Percentiles rank a stretch among this genome's conserved stretches.
phyloP scores from a whole-genome alignment of 768 basidiomycete species.

The Auricularia sp. region DNA sequence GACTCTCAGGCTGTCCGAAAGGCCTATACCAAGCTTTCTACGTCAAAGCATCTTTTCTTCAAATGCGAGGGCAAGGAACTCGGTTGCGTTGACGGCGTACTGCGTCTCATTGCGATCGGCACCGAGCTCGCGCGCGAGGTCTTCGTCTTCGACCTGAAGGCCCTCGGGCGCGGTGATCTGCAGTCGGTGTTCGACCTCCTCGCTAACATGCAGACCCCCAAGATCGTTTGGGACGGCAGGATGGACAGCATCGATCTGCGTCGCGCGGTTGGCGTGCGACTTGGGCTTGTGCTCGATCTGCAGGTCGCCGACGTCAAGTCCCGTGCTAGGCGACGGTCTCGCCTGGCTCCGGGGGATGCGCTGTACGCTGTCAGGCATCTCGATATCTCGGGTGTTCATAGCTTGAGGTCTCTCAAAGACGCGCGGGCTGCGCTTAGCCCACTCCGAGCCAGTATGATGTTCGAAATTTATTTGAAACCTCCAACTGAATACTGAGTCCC shows the following conservation, averaged over 20 bases:
- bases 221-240: slow-evolving; percentile 36
- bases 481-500: too few species aligned
- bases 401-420: too few species aligned
- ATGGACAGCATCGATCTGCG: slow-evolving; percentile 31
- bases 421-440: too few species aligned
- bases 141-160: slow-evolving; percentile 30
- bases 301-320: slow-evolving; percentile 32
- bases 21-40: slow-evolving; percentile 3
- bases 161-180: slow-evolving; percentile 11
- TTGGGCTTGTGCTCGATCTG: slow-evolving; percentile 31
- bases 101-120: slow-evolving; percentile 29
- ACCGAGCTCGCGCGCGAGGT: slow-evolving; percentile 22
- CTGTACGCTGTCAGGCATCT: background rate
- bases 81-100: slow-evolving; percentile 21
- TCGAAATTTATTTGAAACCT: too few species aligned
- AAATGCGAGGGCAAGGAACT: slow-evolving; percentile 33
- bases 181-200: slow-evolving; percentile 21
- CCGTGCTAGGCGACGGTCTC: slow-evolving; percentile 13
- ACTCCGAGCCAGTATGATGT: too few species aligned
- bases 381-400: background rate
- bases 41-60: slow-evolving; percentile 18
- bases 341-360: slow-evolving; percentile 16
- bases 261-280: slow-evolving; percentile 17
- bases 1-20: background rate
- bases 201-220: slow-evolving; percentile 19